Conservation (phyloP, 306 rosid genomes). For the Casuarina equisetifolia region DNA sequence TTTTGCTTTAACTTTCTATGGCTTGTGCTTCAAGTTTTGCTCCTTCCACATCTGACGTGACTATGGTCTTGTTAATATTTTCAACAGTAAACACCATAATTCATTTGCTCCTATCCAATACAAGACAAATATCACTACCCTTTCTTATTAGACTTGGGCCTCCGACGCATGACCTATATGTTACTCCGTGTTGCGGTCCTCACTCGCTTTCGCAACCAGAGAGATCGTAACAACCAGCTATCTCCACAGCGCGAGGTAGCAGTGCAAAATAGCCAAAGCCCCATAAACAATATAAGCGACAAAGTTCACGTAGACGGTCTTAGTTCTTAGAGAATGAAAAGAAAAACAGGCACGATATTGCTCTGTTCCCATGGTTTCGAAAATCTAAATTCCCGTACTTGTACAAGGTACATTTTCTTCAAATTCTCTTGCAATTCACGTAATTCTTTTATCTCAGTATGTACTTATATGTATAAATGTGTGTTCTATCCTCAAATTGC, state of each 20-base stretch:
- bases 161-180: too few species aligned
- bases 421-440: background rate
- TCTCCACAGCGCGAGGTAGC: background rate
- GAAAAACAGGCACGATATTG: background rate
- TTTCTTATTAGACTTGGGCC: too few species aligned
- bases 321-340: background rate
- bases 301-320: background rate
- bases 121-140: too few species aligned
- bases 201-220: background rate
- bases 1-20: too few species aligned
- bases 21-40: too few species aligned
- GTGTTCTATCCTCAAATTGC: too few species aligned
- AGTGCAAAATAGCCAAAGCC: background rate
- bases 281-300: constrained; percentile 1
- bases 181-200: background rate
- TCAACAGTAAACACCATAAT: too few species aligned
- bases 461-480: background rate
- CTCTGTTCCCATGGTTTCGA: too few species aligned
- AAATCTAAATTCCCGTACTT: constrained; percentile 5
- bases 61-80: too few species aligned
- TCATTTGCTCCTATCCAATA: too few species aligned
- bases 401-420: constrained; percentile 22
- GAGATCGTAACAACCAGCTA: background rate
- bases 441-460: background rate
- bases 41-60: too few species aligned